These are phyloP conservation scores for Verticillium zaregamsianum DNA, from an alignment of 2,329 filamentous ascomycete species.

Conservation along the genomic window DNA sequence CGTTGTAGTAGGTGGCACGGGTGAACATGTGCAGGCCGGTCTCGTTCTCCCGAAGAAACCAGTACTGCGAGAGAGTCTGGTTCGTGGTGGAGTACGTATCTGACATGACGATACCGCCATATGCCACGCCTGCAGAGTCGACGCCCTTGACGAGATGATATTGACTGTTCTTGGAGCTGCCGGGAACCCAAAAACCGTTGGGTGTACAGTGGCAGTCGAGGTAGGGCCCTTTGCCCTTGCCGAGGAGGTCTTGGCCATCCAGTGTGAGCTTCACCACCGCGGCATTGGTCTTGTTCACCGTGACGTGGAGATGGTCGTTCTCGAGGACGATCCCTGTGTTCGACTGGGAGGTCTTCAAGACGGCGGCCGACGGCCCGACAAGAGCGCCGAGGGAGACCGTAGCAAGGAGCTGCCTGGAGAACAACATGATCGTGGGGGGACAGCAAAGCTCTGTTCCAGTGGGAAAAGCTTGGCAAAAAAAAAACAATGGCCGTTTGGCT, in stretches of 20 bases:
- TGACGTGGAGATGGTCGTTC: conserved; percentile 31
- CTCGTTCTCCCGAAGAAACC: conserved; percentile 59
- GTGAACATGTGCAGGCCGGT: conserved; percentile 60
- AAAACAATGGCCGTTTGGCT: too few relatives aligned
- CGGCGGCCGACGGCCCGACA: too few relatives aligned
- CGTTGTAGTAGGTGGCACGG: conserved; percentile 54
- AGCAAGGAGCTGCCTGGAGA: too few relatives aligned
- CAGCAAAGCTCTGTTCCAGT: too few relatives aligned
- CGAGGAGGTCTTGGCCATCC: conserved; percentile 45
- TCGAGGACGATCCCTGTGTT: conserved; percentile 17
- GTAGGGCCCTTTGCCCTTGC: conserved; percentile 51
- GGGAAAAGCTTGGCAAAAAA: too few relatives aligned
- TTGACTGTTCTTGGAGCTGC: conserved; percentile 45
- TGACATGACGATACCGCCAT: conserved; percentile 55
- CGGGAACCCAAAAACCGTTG: conserved; percentile 55
- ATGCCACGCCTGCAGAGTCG: conserved; percentile 42
- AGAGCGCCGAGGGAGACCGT: too few relatives aligned
- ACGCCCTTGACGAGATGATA: conserved; percentile 41
- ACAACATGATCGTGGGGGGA: too few relatives aligned
- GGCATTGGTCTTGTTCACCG: conserved; percentile 28
- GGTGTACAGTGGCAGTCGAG: conserved; percentile 62
- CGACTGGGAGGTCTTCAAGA: too few relatives aligned
- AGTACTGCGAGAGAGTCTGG: conserved; percentile 59
- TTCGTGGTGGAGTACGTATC: conserved; percentile 55
- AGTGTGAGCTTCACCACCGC: conserved; percentile 27